Percentiles rank a stretch among this genome's conserved stretches.
Evolutionary conservation across 1,284 basidiomycete genomes (phyloP).

Genomic region (Calocybe gambosa): DNA sequence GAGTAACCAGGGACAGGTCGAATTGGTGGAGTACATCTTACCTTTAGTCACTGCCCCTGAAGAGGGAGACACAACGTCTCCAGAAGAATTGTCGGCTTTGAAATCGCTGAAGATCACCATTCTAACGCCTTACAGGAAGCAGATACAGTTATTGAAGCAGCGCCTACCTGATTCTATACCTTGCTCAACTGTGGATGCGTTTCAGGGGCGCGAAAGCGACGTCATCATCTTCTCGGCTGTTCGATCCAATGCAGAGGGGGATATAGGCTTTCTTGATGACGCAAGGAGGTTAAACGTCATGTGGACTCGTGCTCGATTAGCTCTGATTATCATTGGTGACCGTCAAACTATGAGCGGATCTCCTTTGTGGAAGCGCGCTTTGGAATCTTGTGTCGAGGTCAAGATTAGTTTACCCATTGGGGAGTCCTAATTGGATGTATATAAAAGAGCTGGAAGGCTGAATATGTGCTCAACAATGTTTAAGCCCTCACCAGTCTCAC

Average conservation of each 20-base stretch:
- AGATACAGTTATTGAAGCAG: conserved; percentile 40
- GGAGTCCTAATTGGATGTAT: background rate
- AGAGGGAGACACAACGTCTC: conserved; percentile 12
- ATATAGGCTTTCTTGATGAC: conserved; percentile 71
- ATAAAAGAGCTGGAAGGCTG: background rate
- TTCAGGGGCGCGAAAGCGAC: conserved; percentile 72
- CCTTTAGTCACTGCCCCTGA: conserved; percentile 30
- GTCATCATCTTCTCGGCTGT: conserved; percentile 70
- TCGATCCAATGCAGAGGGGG: conserved; percentile 49
- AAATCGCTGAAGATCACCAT: conserved; percentile 38
- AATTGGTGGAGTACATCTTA: conserved; percentile 39
- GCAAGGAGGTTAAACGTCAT: conserved; percentile 66
- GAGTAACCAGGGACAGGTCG: conserved; percentile 52
- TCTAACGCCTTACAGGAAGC: conserved; percentile 55
- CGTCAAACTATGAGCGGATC: conserved; percentile 44
- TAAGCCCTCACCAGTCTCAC: no score
- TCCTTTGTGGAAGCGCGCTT: conserved; percentile 45
- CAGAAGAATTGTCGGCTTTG: conserved; percentile 8
- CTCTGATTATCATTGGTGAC: conserved; percentile 63
- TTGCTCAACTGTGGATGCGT: conserved; percentile 64
- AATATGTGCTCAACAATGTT: no score
- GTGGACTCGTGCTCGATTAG: conserved; percentile 64
- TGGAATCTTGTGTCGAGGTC: conserved; percentile 37
- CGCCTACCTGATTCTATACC: conserved; percentile 35
- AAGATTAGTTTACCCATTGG: conserved; percentile 5